Evolutionary conservation across 305 asterid genomes (phyloP).

Genomic region (Fraxinus latifolia): DNA sequence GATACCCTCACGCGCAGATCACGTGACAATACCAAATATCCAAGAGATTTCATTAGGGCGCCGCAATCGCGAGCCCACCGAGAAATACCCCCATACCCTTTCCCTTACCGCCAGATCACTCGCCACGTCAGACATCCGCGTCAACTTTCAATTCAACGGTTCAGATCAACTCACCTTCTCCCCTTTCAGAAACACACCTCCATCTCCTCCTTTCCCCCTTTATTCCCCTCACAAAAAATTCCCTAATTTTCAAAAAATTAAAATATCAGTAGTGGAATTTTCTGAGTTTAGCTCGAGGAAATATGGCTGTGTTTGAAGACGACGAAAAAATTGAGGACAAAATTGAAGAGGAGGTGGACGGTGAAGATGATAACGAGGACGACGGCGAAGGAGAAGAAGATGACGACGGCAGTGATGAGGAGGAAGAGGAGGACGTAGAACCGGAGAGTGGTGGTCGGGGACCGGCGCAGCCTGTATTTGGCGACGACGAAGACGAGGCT

Average conservation of each 20-base stretch:
- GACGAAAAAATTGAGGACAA: slow-evolving; percentile 42
- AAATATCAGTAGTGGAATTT: slow-evolving; percentile 8
- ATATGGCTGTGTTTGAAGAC: slow-evolving; percentile 59
- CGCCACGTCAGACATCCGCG: slow-evolving; percentile 56
- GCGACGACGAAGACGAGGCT: slow-evolving; percentile 43
- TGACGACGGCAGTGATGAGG: slow-evolving; percentile 27
- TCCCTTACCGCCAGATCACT: slow-evolving; percentile 32
- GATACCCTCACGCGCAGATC: slow-evolving; percentile 47
- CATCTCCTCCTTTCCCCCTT: slow-evolving; percentile 33
- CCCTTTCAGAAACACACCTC: slow-evolving; percentile 30
- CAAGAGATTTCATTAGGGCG: slow-evolving; percentile 25
- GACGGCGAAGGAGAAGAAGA: slow-evolving; percentile 34
- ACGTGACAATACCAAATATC: slow-evolving; percentile 39
- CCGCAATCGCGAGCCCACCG: slow-evolving; percentile 40
- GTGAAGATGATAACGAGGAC: slow-evolving; percentile 33
- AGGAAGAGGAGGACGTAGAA: slow-evolving; percentile 43
- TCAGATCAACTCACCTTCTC: slow-evolving; percentile 32
- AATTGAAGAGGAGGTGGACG: slow-evolving; percentile 37
- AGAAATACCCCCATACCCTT: background rate
- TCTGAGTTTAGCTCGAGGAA: slow-evolving; percentile 10
- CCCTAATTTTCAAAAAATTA: background rate
- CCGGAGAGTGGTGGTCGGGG: slow-evolving; percentile 35
- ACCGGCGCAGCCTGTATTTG: slow-evolving; percentile 35
- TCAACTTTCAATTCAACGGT: slow-evolving; percentile 38
- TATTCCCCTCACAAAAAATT: slow-evolving; percentile 10